Percentiles rank a stretch among this genome's conserved stretches.
phyloP scores from a whole-genome alignment of 768 basidiomycete genomes.

The Paxillus ammoniavirescens region DNA sequence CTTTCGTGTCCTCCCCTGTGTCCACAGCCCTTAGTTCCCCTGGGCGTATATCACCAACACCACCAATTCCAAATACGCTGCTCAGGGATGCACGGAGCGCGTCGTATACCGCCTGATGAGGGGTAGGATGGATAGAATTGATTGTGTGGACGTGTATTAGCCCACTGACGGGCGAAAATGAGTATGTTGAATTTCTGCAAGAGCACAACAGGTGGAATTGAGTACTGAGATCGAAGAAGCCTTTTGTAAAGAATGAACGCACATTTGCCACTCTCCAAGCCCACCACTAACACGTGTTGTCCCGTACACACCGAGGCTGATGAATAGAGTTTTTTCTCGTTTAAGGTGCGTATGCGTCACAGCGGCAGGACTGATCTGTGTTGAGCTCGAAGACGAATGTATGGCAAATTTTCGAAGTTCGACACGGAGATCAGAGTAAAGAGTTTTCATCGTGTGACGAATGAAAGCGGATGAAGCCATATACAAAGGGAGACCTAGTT shows the following conservation, averaged over 20 bases:
- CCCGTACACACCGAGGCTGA: constrained; percentile 58
- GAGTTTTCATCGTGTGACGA: constrained; percentile 70
- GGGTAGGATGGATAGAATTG: constrained; percentile 77
- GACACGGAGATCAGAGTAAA: constrained; percentile 66
- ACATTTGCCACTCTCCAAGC: constrained; percentile 73
- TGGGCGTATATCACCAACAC: constrained; percentile 14
- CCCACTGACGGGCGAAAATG: constrained; percentile 66
- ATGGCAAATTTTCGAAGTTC: constrained; percentile 48
- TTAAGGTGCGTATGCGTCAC: constrained; percentile 1
- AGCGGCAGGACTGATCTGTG: not conserved
- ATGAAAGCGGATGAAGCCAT: constrained; percentile 67
- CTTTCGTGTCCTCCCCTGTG: not conserved
- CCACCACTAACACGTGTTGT: constrained; percentile 62
- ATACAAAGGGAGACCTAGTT: constrained; percentile 67
- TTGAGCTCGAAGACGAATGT: constrained; percentile 12
- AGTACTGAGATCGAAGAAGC: not conserved
- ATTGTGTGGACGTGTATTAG: constrained; percentile 63
- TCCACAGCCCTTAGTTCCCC: constrained; percentile 10
- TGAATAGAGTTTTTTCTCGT: constrained; percentile 57
- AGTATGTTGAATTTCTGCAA: constrained; percentile 66
- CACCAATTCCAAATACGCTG: constrained; percentile 21
- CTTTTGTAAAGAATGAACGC: constrained; percentile 23
- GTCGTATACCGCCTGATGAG: constrained; percentile 69
- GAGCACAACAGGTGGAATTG: constrained; percentile 2
- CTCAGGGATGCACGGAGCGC: constrained; percentile 43